phyloP scores from a whole-genome alignment of 2,329 filamentous ascomycete species.

The Ophiostoma montium region DNA sequence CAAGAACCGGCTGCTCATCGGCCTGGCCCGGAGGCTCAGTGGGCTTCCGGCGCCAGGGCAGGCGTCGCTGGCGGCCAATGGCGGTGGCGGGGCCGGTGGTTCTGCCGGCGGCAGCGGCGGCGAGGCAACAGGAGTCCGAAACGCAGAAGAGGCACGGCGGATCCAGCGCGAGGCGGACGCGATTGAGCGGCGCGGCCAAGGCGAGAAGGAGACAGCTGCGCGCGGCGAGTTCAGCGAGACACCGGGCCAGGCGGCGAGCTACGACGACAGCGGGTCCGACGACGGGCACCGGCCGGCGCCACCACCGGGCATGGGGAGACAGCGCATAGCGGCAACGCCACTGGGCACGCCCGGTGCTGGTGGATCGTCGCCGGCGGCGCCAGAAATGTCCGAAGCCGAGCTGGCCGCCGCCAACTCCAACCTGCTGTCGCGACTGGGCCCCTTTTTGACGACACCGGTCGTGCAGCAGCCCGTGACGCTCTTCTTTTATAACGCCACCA shows the following conservation, averaged over 20 bases:
- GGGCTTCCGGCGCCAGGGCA: slow-evolving; percentile 58
- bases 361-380: slow-evolving; percentile 7
- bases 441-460: slow-evolving; percentile 78
- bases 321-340: slow-evolving; percentile 13
- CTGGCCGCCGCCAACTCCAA: slow-evolving; percentile 26
- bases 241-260: slow-evolving; percentile 22
- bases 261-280: slow-evolving; percentile 28
- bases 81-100: too few relatives aligned
- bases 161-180: slow-evolving; percentile 63
- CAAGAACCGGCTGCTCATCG: slow-evolving; percentile 75
- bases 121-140: slow-evolving; percentile 22
- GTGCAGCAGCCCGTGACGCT: slow-evolving; percentile 68
- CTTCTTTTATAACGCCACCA: slow-evolving; percentile 83
- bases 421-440: slow-evolving; percentile 72
- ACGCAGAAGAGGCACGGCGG: slow-evolving; percentile 43
- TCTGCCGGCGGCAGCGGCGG: too few relatives aligned
- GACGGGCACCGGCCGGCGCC: slow-evolving; percentile 16
- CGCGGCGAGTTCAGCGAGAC: slow-evolving; percentile 61
- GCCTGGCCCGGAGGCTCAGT: slow-evolving; percentile 73
- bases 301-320: not conserved
- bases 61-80: slow-evolving; percentile 22
- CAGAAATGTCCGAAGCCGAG: not conserved
- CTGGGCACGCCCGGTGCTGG: slow-evolving; percentile 16
- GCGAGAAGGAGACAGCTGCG: slow-evolving; percentile 55
- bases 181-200: slow-evolving; percentile 58